These are phyloP conservation scores for Drechslera avenae DNA, from an alignment of 2,329 filamentous ascomycete genomes.

Conservation along the genomic window DNA sequence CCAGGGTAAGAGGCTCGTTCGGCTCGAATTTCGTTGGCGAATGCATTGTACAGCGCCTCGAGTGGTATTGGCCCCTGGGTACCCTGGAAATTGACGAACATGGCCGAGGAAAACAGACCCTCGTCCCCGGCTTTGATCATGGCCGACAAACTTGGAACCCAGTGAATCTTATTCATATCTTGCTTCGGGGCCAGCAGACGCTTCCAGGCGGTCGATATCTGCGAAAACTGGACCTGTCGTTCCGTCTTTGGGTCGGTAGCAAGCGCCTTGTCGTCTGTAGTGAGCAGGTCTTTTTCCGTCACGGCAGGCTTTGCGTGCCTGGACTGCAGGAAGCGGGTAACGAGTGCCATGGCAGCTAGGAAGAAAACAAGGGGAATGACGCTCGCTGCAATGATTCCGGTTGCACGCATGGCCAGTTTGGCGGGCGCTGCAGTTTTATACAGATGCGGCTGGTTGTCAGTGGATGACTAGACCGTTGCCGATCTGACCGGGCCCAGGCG, in stretches of 20 bases:
- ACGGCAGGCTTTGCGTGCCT: constrained; percentile 25
- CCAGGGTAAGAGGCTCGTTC: constrained; percentile 33
- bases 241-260: constrained; percentile 18
- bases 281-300: constrained; percentile 8
- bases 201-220: constrained; percentile 26
- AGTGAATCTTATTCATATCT: constrained; percentile 17
- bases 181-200: constrained; percentile 28
- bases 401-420: constrained; percentile 18
- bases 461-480: constrained; percentile 12
- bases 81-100: constrained; percentile 32
- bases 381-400: constrained; percentile 23
- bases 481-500: constrained; percentile 11
- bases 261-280: constrained; percentile 3
- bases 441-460: constrained; percentile 21
- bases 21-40: constrained; percentile 31
- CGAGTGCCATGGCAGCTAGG: constrained; percentile 35
- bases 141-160: constrained; percentile 36
- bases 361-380: constrained; percentile 20
- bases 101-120: constrained; percentile 30
- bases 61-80: constrained; percentile 32
- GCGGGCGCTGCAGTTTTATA: constrained; percentile 24
- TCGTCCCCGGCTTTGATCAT: constrained; percentile 45
- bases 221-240: constrained; percentile 18
- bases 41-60: constrained; percentile 33
- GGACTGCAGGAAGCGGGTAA: constrained; percentile 34